Conservation (phyloP, 1,139 yeast species). For the Geotrichum citri-aurantii region DNA sequence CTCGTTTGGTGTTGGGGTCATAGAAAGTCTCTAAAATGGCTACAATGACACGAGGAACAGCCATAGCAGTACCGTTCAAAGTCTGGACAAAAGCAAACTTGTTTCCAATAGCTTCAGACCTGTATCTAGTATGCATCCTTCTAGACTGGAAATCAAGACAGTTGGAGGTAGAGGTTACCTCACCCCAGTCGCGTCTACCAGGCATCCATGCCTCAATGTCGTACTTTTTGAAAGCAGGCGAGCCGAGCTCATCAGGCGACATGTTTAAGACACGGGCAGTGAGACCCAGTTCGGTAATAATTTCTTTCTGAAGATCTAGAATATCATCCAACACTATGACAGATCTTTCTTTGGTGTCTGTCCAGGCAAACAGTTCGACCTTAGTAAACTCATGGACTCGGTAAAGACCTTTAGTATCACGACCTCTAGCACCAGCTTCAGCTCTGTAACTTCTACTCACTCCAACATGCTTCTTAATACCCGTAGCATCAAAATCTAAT, state of each 20-base stretch:
- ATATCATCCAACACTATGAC: slow-evolving; percentile 53
- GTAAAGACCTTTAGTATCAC: slow-evolving; percentile 85
- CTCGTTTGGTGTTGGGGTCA: slow-evolving; percentile 50
- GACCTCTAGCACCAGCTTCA: slow-evolving; percentile 96
- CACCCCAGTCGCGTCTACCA: slow-evolving; percentile 91
- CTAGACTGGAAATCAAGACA: slow-evolving; percentile 91
- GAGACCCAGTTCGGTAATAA: slow-evolving; percentile 64
- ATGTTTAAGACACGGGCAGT: slow-evolving; percentile 77
- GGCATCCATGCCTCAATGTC: slow-evolving; percentile 99
- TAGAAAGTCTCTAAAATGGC: slow-evolving; percentile 84
- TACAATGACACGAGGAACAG: slow-evolving; percentile 84
- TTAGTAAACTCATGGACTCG: slow-evolving; percentile 98
- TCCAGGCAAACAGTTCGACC: slow-evolving; percentile 85
- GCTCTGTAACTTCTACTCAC: slow-evolving; percentile 86
- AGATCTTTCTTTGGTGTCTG: slow-evolving; percentile 39
- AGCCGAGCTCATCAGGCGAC: slow-evolving; percentile 89
- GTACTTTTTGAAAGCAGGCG: slow-evolving; percentile 87
- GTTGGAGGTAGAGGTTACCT: slow-evolving; percentile 82
- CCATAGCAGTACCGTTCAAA: slow-evolving; percentile 92
- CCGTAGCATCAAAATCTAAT: slow-evolving; percentile 34
- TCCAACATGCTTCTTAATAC: slow-evolving; percentile 65
- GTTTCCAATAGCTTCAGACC: slow-evolving; percentile 35
- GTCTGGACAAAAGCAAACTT: slow-evolving; percentile 61
- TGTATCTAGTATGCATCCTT: slow-evolving; percentile 61
- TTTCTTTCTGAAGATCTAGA: slow-evolving; percentile 56